These are phyloP conservation scores for Diphasiastrum complanatum DNA, from an alignment of 83 land plant genomes.

Conservation along the genomic window DNA sequence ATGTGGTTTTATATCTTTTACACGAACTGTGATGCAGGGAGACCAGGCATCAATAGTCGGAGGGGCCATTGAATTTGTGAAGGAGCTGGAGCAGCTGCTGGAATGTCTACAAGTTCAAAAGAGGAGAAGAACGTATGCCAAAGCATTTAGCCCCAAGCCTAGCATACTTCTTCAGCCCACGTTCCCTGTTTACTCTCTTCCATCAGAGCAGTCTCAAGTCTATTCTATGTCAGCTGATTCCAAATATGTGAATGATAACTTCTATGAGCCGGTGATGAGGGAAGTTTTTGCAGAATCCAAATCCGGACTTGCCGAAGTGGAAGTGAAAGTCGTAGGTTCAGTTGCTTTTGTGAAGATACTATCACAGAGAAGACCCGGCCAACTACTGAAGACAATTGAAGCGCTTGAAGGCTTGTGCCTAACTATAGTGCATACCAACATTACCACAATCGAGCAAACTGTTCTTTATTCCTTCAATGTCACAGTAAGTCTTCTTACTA, in stretches of 20 bases:
- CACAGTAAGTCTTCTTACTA: background rate
- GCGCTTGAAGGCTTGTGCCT: slow-evolving; percentile 11
- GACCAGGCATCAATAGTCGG: too few species aligned
- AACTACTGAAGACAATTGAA: slow-evolving; percentile 14
- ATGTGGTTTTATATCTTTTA: too few species aligned
- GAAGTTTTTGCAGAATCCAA: slow-evolving; percentile 8
- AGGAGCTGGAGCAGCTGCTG: slow-evolving; percentile 12
- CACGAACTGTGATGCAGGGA: too few species aligned
- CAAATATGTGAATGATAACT: background rate
- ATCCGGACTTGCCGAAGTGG: slow-evolving; percentile 20
- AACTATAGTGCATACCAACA: slow-evolving; percentile 10
- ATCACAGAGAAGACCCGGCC: slow-evolving; percentile 19
- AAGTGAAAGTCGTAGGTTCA: slow-evolving; percentile 13
- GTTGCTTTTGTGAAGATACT: slow-evolving; percentile 17
- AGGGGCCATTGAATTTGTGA: slow-evolving; percentile 13
- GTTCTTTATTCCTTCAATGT: slow-evolving; percentile 18
- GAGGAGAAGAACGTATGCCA: background rate
- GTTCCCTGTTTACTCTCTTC: too few species aligned
- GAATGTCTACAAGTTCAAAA: slow-evolving; percentile 5
- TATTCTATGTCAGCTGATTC: background rate
- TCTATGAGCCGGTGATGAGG: background rate
- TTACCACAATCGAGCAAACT: slow-evolving; percentile 23
- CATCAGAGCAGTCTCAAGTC: too few species aligned
- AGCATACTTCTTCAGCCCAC: too few species aligned
- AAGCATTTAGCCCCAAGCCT: background rate